Base-by-base conservation (phyloP, 306 rosid species). In the Potentilla sterilis region DNA sequence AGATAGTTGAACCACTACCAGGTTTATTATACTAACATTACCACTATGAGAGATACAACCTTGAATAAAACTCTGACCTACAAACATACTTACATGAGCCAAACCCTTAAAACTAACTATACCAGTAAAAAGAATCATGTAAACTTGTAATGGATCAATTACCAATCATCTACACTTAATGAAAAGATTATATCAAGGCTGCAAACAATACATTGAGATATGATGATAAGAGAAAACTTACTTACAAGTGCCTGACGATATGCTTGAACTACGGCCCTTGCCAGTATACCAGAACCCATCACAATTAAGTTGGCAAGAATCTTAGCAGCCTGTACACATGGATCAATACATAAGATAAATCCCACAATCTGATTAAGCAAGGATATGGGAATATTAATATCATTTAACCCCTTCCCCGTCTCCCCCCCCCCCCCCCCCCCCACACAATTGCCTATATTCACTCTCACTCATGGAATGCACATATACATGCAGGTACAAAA, bases 231-330 rank as follows among this genome's bases (percentile, higher is more conserved):
- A 54, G 59, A 70, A 79, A 47, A 70, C 93, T 85, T 85, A 93
- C 98, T 91, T 9, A 88, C 14, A 77, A 93, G 87, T 0, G 97
- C 98, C 81, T 91, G 93, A 80, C 91, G 98, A 79, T 91, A 93
- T 46, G 97, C 98, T 77, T 87, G 93, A 72, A 86, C 83, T 40
- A 93, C 75, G 71, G 96, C 98, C 84, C 89, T 86, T 28, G 87
- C 96, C 86, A 93, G 75, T 70, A 91, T 86, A 69, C 91, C 89
- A 66, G 93, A 89, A 6, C 98, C 97, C 91, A 88, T 85, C 63
- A 93, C 90, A 63, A 93, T 64, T 69, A 93, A 83, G 81, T 89
- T 93, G 7, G 93, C 96, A 40, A 93, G 89, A 85, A 93, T 82
- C 89, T 84, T 93, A 28, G 96, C 84, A 74, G 97, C 98, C 98